phyloP scores from a whole-genome alignment of 257 asterid species.

The Solanum pinnatisectum region DNA sequence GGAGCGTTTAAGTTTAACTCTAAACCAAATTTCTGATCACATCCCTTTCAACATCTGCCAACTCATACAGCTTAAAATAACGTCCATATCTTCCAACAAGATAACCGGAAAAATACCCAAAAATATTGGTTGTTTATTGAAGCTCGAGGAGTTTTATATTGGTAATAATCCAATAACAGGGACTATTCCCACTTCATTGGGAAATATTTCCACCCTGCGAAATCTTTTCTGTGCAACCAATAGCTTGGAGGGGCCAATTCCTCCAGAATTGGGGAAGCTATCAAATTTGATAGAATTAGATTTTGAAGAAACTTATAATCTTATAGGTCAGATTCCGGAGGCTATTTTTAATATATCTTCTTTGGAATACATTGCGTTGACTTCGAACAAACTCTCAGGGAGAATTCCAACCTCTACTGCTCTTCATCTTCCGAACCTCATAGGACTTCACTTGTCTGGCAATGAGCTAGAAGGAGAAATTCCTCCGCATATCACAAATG shows the following conservation, averaged over 20 bases:
- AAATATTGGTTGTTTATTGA: slow-evolving; percentile 18
- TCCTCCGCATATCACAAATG: slow-evolving; percentile 15
- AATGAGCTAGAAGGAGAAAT: slow-evolving; percentile 18
- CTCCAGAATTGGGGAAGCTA: slow-evolving; percentile 14
- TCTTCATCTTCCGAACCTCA: slow-evolving; percentile 19
- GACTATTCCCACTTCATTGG: slow-evolving; percentile 16
- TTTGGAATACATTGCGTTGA: slow-evolving; percentile 3
- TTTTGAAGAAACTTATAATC: background rate
- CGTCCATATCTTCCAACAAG: slow-evolving; percentile 6
- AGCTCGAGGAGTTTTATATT: slow-evolving; percentile 14
- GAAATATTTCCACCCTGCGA: slow-evolving; percentile 20
- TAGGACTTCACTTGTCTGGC: slow-evolving; percentile 5
- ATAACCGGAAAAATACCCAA: slow-evolving; percentile 16
- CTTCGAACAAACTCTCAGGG: slow-evolving; percentile 11
- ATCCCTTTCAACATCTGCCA: slow-evolving; percentile 19
- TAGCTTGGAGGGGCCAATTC: slow-evolving; percentile 16
- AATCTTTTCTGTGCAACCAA: slow-evolving; percentile 1
- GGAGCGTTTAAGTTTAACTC: slow-evolving; percentile 4
- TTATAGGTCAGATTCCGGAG: slow-evolving; percentile 21
- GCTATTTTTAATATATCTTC: slow-evolving; percentile 24
- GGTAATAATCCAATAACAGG: slow-evolving; percentile 10
- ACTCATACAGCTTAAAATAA: background rate
- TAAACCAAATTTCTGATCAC: slow-evolving; percentile 7
- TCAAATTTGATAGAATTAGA: background rate
- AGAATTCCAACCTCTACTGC: slow-evolving; percentile 6